phyloP scores from a whole-genome alignment of 2,329 filamentous ascomycete genomes.

The Saccharata proteae region DNA sequence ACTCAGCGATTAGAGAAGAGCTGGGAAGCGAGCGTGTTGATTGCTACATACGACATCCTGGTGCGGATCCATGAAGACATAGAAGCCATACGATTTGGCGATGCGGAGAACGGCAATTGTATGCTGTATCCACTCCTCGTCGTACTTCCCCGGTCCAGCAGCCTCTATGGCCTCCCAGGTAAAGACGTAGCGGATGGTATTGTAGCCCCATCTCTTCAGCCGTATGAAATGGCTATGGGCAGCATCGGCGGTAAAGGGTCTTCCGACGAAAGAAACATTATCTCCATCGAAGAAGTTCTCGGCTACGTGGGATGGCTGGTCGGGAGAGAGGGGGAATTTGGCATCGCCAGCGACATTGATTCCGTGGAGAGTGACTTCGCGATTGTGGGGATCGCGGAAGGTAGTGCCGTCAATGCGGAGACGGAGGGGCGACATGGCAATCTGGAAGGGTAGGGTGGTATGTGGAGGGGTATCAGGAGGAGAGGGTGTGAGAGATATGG shows the following conservation, averaged over 20 bases:
- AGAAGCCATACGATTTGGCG: slow-evolving; percentile 85
- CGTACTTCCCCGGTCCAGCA: slow-evolving; percentile 78
- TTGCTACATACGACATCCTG: slow-evolving; percentile 70
- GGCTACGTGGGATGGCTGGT: slow-evolving; percentile 66
- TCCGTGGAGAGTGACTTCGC: slow-evolving; percentile 79
- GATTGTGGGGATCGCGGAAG: slow-evolving; percentile 70
- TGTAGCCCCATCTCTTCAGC: slow-evolving; percentile 83
- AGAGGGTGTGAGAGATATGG: slow-evolving; percentile 4
- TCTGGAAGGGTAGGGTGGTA: slow-evolving; percentile 2
- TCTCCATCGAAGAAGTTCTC: slow-evolving; percentile 88
- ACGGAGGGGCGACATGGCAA: slow-evolving; percentile 57
- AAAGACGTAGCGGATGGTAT: slow-evolving; percentile 91
- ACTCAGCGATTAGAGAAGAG: slow-evolving; percentile 14
- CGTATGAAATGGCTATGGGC: slow-evolving; percentile 78
- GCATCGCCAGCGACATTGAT: slow-evolving; percentile 89
- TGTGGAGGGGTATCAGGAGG: slow-evolving; percentile 2
- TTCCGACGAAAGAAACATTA: slow-evolving; percentile 73
- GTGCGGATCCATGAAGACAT: slow-evolving; percentile 96
- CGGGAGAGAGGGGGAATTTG: slow-evolving; percentile 73
- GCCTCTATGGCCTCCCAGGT: slow-evolving; percentile 99
- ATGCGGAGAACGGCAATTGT: slow-evolving; percentile 75
- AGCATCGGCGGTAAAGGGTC: slow-evolving; percentile 74
- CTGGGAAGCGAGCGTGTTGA: not conserved
- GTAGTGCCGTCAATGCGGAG: slow-evolving; percentile 74
- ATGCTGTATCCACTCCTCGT: slow-evolving; percentile 85